phyloP scores from a whole-genome alignment of 2,329 filamentous ascomycete species.

The Beauveria brongniartii region DNA sequence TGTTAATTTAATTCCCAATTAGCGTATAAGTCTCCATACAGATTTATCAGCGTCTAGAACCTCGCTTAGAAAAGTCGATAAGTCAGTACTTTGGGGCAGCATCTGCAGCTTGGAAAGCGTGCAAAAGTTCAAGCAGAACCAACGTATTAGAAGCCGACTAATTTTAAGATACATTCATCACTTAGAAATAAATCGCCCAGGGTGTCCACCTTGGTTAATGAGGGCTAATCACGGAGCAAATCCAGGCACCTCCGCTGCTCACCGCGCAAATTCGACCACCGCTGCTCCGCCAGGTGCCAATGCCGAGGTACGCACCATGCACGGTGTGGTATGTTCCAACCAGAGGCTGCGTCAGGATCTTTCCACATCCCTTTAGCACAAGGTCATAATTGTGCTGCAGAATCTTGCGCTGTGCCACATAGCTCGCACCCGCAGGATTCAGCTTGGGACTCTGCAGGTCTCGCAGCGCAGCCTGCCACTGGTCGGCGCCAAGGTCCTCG shows the following conservation, averaged over 20 bases:
- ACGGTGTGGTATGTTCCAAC: background rate
- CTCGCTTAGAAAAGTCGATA: background rate
- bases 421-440: background rate
- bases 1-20: background rate
- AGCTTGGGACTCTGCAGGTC: background rate
- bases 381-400: background rate
- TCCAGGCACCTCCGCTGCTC: background rate
- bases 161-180: background rate
- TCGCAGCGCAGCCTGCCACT: background rate
- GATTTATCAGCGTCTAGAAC: background rate
- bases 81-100: background rate
- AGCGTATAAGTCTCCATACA: background rate
- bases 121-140: background rate
- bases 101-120: no score
- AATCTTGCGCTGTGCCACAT: background rate
- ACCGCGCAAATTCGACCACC: background rate
- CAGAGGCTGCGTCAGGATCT: background rate
- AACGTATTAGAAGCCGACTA: no score
- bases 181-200: background rate
- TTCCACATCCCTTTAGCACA: background rate
- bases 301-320: background rate
- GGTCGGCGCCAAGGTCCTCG: conserved; percentile 19
- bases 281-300: conserved; percentile 1
- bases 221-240: conserved; percentile 1
- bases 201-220: background rate